Conservation (phyloP, 2,329 filamentous ascomycete genomes). For the Clarireedia sp. region DNA sequence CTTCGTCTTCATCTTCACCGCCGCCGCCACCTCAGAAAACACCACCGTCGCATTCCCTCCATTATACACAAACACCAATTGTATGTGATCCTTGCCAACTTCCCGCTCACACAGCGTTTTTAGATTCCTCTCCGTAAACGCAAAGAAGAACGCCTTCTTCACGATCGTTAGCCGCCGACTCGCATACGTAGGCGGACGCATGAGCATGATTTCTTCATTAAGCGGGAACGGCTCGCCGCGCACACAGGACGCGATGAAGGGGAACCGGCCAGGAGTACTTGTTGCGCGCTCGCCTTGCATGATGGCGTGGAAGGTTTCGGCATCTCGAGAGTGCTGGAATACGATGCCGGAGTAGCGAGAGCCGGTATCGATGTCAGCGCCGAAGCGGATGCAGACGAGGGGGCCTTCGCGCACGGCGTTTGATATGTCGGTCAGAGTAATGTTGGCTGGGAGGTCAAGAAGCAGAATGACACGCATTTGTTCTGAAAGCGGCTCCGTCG, state of each 20-base stretch:
- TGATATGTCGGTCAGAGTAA: slow-evolving; percentile 22
- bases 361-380: slow-evolving; percentile 16
- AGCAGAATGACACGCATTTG: slow-evolving; percentile 24
- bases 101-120: slow-evolving; percentile 19
- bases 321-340: slow-evolving; percentile 23
- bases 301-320: slow-evolving; percentile 17
- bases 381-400: slow-evolving; percentile 23
- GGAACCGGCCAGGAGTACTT: slow-evolving; percentile 18
- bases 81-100: slow-evolving; percentile 21
- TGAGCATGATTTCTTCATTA: slow-evolving; percentile 20
- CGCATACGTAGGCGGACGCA: slow-evolving; percentile 20
- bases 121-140: slow-evolving; percentile 20
- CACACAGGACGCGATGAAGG: slow-evolving; percentile 21
- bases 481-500: slow-evolving; percentile 14
- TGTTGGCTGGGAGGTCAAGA: slow-evolving; percentile 21
- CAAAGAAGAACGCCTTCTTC: slow-evolving; percentile 27
- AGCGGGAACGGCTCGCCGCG: slow-evolving; percentile 19
- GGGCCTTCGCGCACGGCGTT: slow-evolving; percentile 26
- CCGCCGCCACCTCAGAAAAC: slow-evolving; percentile 23
- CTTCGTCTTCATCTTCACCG: slow-evolving; percentile 22
- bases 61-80: slow-evolving; percentile 25
- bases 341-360: slow-evolving; percentile 22
- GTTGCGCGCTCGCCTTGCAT: slow-evolving; percentile 16
- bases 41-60: slow-evolving; percentile 28
- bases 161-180: slow-evolving; percentile 27